These are phyloP conservation scores for Pezicula radicicola DNA, from an alignment of 2,329 filamentous ascomycete genomes.

Conservation along the genomic window DNA sequence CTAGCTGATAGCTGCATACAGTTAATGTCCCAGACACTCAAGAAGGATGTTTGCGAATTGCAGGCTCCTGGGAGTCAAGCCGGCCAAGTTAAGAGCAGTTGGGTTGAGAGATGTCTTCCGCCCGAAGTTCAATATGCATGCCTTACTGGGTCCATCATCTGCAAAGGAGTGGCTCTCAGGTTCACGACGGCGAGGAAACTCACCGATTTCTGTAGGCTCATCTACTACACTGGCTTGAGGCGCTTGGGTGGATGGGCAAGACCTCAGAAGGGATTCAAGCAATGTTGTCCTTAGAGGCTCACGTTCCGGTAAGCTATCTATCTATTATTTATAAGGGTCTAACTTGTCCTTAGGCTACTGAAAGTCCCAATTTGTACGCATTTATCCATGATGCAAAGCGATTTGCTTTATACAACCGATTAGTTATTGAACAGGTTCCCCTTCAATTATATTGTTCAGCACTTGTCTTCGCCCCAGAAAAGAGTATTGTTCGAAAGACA, in stretches of 20 bases:
- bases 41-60: constrained; percentile 19
- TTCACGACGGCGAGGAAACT: constrained; percentile 22
- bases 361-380: constrained; percentile 9
- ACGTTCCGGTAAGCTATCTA: constrained; percentile 5
- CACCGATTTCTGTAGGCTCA: constrained; percentile 29
- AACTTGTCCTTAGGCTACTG: constrained; percentile 6
- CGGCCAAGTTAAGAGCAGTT: constrained; percentile 11
- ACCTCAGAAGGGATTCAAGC: constrained; percentile 10
- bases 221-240: constrained; percentile 34
- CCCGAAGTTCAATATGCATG: constrained; percentile 32
- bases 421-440: constrained; percentile 24
- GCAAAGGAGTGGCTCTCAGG: constrained; percentile 22
- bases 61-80: constrained; percentile 14
- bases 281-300: constrained; percentile 10
- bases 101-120: constrained; percentile 26
- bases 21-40: constrained; percentile 27
- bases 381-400: constrained; percentile 21
- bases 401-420: constrained; percentile 15
- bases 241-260: constrained; percentile 26
- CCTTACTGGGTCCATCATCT: constrained; percentile 32
- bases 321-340: constrained; percentile 6
- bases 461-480: constrained; percentile 28
- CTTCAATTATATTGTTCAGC: constrained; percentile 32
- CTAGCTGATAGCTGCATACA: constrained; percentile 26
- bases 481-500: constrained; percentile 23